These are phyloP conservation scores for Aspergillus fumigatiaffinis DNA, from an alignment of 2,329 filamentous ascomycete species.

Conservation along the genomic window DNA sequence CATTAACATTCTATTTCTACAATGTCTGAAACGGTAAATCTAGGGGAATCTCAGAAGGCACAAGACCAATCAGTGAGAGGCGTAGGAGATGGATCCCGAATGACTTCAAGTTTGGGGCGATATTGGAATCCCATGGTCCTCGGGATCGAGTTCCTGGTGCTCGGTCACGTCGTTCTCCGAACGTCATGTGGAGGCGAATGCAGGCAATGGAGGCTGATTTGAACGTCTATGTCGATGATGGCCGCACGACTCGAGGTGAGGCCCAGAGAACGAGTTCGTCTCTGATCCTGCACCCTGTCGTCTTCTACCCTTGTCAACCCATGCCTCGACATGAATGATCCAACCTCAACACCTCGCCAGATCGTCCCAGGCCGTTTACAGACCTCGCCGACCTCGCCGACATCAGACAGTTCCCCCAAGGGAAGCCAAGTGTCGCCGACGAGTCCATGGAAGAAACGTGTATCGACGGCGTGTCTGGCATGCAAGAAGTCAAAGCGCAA, in stretches of 20 bases:
- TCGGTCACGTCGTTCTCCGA: conserved; percentile 2
- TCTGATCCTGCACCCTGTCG: neutral
- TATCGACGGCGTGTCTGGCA: conserved; percentile 38
- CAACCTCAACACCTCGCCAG: conserved; percentile 11
- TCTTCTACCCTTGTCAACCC: neutral
- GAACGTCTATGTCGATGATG: neutral
- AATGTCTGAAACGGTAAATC: too few species aligned
- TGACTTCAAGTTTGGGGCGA: neutral
- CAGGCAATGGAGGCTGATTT: neutral
- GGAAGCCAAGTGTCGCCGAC: conserved; percentile 4
- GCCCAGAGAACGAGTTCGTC: neutral
- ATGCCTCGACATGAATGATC: conserved; percentile 4
- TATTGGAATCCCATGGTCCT: neutral
- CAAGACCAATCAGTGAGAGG: neutral
- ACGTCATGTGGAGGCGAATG: conserved; percentile 19
- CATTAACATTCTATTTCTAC: neutral
- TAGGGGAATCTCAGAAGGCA: neutral
- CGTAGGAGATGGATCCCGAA: neutral
- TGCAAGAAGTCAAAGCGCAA: conserved; percentile 42
- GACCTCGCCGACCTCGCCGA: conserved; percentile 7
- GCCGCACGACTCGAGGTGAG: too few species aligned
- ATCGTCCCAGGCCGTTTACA: conserved; percentile 16
- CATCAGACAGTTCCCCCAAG: conserved; percentile 9
- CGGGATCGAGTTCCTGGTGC: conserved; percentile 19
- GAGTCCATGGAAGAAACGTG: conserved; percentile 32